Evolutionary conservation across 768 basidiomycete species (phyloP).

Genomic region (Plicaturopsis crispa): DNA sequence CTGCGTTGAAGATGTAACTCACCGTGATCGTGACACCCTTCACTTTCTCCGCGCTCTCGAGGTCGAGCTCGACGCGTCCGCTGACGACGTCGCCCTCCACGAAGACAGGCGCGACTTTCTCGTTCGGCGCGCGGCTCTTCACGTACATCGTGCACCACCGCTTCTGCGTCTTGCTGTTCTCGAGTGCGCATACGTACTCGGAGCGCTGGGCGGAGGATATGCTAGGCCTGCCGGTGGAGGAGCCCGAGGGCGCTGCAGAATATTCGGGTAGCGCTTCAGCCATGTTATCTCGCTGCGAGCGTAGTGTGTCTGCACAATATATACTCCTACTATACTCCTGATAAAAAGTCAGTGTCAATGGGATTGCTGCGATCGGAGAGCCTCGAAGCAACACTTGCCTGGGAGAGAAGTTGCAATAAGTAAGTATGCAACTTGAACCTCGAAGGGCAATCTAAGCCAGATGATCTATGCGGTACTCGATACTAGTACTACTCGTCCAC

Average conservation of each 20-base stretch:
- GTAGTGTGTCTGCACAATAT: slow-evolving; percentile 9
- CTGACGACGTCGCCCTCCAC: slow-evolving; percentile 39
- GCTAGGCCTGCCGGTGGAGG: slow-evolving; percentile 2
- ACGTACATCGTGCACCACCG: slow-evolving; percentile 44
- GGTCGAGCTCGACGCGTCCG: slow-evolving; percentile 43
- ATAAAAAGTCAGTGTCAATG: not conserved
- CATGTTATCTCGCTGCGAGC: slow-evolving; percentile 13
- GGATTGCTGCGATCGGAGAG: slow-evolving; percentile 8
- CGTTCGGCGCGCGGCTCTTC: slow-evolving; percentile 30
- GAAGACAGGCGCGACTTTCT: slow-evolving; percentile 36
- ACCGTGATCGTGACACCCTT: slow-evolving; percentile 43
- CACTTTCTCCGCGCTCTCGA: slow-evolving; percentile 39
- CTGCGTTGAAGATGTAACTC: slow-evolving; percentile 14
- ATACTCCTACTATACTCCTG: slow-evolving; percentile 1
- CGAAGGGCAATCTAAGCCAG: too few relatives aligned
- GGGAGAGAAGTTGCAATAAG: too few relatives aligned
- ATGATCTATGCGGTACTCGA: too few relatives aligned
- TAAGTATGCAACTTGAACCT: too few relatives aligned
- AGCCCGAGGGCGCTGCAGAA: not conserved
- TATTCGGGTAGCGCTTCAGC: slow-evolving; percentile 11
- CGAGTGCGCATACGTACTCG: slow-evolving; percentile 34
- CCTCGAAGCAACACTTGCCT: too few relatives aligned
- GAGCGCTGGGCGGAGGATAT: too few relatives aligned
- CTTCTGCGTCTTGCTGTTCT: slow-evolving; percentile 32
- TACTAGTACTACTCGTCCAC: too few relatives aligned